Percentiles rank a stretch among this genome's conserved stretches.
These are phyloP conservation scores for Marasmius fiardii DNA, from an alignment of 1,284 basidiomycete genomes.

Conservation along the genomic window DNA sequence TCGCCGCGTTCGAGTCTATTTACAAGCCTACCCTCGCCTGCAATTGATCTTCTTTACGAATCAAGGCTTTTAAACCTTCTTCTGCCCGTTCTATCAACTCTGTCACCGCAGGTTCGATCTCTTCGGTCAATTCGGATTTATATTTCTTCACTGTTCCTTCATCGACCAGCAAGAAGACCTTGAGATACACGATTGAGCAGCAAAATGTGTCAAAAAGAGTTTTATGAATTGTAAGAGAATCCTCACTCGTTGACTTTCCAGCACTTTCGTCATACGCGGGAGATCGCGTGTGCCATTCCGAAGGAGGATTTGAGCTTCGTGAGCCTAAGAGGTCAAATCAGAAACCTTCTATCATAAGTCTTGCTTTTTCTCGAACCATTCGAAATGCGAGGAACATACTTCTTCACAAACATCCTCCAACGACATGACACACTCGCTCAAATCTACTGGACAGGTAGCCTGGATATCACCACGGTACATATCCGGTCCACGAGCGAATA, in stretches of 20 bases:
- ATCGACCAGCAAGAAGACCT: constrained; percentile 72
- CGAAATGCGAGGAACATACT: constrained; percentile 27
- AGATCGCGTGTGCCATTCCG: constrained; percentile 67
- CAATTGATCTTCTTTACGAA: constrained; percentile 55
- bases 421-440: constrained; percentile 68
- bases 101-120: constrained; percentile 74
- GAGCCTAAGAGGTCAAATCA: constrained; percentile 36
- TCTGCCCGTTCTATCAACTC: constrained; percentile 71
- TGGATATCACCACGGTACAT: constrained; percentile 56
- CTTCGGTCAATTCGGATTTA: constrained; percentile 68
- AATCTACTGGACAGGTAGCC: constrained; percentile 61
- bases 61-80: constrained; percentile 55
- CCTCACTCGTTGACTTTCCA: constrained; percentile 60
- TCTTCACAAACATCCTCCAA: constrained; percentile 77
- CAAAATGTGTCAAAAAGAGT: background rate
- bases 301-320: constrained; percentile 66
- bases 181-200: too few relatives aligned
- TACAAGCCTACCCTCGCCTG: constrained; percentile 49
- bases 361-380: background rate
- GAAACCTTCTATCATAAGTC: background rate
- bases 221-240: constrained; percentile 7
- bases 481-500: constrained; percentile 61
- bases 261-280: constrained; percentile 60
- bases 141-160: constrained; percentile 67
- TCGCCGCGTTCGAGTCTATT: background rate